A percentile compares a stretch with the other conserved stretches of the same genome.
Evolutionary conservation across 2,329 filamentous ascomycete species (phyloP).

Genomic region (Penicillium brevicompactum): DNA sequence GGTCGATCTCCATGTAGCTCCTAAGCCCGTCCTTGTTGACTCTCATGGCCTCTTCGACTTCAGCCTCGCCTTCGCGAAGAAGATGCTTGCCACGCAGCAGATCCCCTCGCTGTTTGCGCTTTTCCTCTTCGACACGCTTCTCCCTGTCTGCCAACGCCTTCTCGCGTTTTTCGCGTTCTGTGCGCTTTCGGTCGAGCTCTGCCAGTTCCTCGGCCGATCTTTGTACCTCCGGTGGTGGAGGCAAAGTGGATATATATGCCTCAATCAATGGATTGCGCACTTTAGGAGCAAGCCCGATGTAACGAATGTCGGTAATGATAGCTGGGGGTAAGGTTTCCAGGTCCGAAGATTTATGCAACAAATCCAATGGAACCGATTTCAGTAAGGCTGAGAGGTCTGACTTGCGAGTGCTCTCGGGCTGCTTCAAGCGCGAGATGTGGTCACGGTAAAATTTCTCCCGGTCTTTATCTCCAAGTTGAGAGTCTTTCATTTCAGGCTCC

Average conservation of each 20-base stretch:
- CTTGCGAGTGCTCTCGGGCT: slow-evolving; percentile 48
- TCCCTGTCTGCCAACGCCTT: slow-evolving; percentile 47
- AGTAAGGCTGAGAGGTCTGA: slow-evolving; percentile 49
- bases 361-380: slow-evolving; percentile 44
- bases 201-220: slow-evolving; percentile 43
- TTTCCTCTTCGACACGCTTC: slow-evolving; percentile 46
- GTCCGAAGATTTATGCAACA: slow-evolving; percentile 43
- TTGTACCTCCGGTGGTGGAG: slow-evolving; percentile 39
- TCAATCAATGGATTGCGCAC: slow-evolving; percentile 45
- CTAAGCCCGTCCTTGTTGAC: slow-evolving; percentile 45
- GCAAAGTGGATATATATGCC: slow-evolving; percentile 47
- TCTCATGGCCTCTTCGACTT: slow-evolving; percentile 48
- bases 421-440: slow-evolving; percentile 48
- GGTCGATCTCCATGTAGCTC: slow-evolving; percentile 40
- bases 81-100: slow-evolving; percentile 45
- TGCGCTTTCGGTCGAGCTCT: slow-evolving; percentile 37
- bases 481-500: slow-evolving; percentile 69
- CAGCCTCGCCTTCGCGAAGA: slow-evolving; percentile 46
- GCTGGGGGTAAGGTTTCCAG: slow-evolving; percentile 41
- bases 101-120: slow-evolving; percentile 42
- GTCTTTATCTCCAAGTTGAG: slow-evolving; percentile 49
- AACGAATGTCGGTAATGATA: slow-evolving; percentile 49
- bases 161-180: slow-evolving; percentile 48
- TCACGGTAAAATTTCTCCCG: slow-evolving; percentile 53
- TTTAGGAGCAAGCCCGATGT: slow-evolving; percentile 44